phyloP scores from a whole-genome alignment of 176 grass and related monocot genomes.

The Zoysia pacifica region DNA sequence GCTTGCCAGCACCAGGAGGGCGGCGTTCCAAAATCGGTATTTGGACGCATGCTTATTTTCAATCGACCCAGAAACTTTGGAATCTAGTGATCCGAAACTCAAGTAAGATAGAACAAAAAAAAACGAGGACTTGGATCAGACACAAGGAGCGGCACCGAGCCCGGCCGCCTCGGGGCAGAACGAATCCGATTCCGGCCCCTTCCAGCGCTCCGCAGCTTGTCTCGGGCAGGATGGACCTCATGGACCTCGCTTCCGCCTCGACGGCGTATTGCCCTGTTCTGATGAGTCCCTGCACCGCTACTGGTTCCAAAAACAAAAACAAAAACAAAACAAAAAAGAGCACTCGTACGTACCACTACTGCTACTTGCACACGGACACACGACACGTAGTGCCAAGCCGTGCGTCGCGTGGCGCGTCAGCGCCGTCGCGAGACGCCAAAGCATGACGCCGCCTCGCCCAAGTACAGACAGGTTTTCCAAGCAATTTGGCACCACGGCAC shows the following conservation, averaged over 20 bases:
- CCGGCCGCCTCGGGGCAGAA: conserved; percentile 11
- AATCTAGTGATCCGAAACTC: background rate
- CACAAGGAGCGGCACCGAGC: background rate
- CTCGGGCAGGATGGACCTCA: conserved; percentile 27
- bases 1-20: background rate
- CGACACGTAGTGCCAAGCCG: background rate
- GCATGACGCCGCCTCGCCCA: background rate
- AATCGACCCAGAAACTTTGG: background rate
- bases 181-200: conserved; percentile 28
- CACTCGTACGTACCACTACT: background rate
- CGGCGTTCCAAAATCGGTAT: background rate
- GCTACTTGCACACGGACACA: background rate
- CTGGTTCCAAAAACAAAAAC: no score
- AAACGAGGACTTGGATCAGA: background rate
- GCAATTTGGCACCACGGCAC: conserved; percentile 18
- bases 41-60: background rate
- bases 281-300: no score
- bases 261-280: no score
- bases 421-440: conserved; percentile 8
- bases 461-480: conserved; percentile 20
- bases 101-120: background rate
- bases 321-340: no score
- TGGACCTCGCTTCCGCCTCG: no score
- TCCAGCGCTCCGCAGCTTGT: background rate
- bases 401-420: conserved; percentile 31